phyloP scores from a whole-genome alignment of 2,329 filamentous ascomycete genomes.

The Fusarium sp. region DNA sequence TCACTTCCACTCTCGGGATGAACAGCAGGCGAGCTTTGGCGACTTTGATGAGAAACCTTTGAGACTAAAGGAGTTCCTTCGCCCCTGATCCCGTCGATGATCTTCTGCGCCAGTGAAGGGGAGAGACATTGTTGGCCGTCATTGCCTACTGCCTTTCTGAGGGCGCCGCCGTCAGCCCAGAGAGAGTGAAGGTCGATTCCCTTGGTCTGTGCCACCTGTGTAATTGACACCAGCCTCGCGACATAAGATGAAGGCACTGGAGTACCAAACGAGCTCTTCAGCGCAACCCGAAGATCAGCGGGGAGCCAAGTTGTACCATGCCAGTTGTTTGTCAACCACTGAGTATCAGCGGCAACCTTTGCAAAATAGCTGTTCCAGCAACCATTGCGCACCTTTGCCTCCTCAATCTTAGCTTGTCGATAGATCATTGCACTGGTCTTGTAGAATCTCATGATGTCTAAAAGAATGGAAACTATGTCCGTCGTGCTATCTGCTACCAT shows the following conservation, averaged over 20 bases:
- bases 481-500: background rate
- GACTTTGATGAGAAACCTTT: background rate
- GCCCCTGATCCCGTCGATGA: background rate
- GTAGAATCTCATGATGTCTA: too few species aligned
- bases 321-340: background rate
- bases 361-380: background rate
- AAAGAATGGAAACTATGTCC: background rate
- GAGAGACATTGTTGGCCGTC: background rate
- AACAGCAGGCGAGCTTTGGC: background rate
- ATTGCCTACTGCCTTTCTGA: background rate
- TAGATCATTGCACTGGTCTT: rapidly evolving
- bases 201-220: background rate
- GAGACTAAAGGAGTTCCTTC: rapidly evolving
- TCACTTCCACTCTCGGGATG: too few species aligned
- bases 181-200: background rate
- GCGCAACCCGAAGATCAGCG: background rate
- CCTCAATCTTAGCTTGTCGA: background rate
- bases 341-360: background rate
- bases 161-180: background rate
- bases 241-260: background rate
- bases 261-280: background rate
- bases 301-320: background rate
- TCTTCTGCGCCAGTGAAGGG: rapidly evolving
- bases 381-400: background rate
- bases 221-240: background rate